Percentiles rank a stretch among this genome's conserved stretches.
Evolutionary conservation across 148 eudicot genomes (phyloP).

Genomic region (Cornus florida): DNA sequence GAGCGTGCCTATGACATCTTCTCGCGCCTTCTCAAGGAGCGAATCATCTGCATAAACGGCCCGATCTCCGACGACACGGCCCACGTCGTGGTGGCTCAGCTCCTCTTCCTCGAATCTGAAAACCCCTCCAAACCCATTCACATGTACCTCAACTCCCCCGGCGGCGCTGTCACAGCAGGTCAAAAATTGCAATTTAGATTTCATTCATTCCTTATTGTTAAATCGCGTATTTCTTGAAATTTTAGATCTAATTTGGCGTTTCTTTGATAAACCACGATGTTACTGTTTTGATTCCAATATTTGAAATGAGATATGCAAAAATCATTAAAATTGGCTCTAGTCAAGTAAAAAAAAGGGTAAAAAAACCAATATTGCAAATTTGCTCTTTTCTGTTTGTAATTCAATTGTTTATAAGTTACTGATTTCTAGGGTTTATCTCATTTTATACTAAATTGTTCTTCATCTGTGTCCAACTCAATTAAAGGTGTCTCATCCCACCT

Average conservation of each 20-base stretch:
- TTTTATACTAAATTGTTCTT: too few relatives aligned
- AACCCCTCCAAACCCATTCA: conserved; percentile 91
- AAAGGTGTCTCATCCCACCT: too few relatives aligned
- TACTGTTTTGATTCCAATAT: background rate
- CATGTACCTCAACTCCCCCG: conserved; percentile 96
- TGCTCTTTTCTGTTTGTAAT: background rate
- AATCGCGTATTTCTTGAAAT: background rate
- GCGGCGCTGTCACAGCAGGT: conserved; percentile 99
- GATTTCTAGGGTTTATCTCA: background rate
- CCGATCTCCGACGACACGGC: conserved; percentile 88
- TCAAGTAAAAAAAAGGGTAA: too few relatives aligned
- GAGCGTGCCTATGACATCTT: conserved; percentile 96
- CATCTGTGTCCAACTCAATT: too few relatives aligned
- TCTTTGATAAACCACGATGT: background rate
- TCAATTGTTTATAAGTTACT: background rate
- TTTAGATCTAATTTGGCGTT: background rate
- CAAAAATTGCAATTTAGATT: too few relatives aligned
- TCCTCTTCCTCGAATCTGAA: conserved; percentile 89
- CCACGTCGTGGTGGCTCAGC: conserved; percentile 94
- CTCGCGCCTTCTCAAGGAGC: conserved; percentile 88
- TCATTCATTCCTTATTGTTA: background rate
- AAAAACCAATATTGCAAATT: too few relatives aligned
- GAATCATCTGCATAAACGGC: conserved; percentile 90
- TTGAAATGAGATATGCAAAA: too few relatives aligned
- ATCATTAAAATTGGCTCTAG: too few relatives aligned